Percentiles rank a stretch among this genome's conserved stretches.
Conservation (phyloP, 805 yeast genomes). For the Ogataea pignaliae region DNA sequence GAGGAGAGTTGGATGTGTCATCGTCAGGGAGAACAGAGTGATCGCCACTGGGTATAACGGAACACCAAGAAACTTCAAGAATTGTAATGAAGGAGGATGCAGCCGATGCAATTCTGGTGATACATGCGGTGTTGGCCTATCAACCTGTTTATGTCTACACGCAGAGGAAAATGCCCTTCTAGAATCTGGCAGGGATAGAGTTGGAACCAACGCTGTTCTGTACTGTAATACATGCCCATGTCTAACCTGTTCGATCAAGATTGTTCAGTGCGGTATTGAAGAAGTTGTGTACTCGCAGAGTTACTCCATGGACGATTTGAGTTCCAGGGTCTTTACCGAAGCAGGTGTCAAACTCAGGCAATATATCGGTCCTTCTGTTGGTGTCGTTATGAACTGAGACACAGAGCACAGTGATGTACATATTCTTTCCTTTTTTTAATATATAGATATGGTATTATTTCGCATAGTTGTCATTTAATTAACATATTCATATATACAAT, state of each 20-base stretch:
- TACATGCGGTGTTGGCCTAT: conserved; percentile 57
- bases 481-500: too few species aligned
- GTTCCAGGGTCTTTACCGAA: conserved; percentile 63
- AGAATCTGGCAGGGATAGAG: conserved; percentile 89
- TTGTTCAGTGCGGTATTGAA: conserved; percentile 84
- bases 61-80: conserved; percentile 81
- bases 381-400: conserved; percentile 13
- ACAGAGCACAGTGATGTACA: too few species aligned
- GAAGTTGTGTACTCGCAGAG: conserved; percentile 93
- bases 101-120: conserved; percentile 75
- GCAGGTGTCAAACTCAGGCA: conserved; percentile 75
- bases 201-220: conserved; percentile 57
- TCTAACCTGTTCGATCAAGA: conserved; percentile 90
- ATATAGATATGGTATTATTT: too few species aligned
- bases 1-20: conserved; percentile 93
- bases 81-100: conserved; percentile 97
- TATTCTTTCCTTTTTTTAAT: too few species aligned
- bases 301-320: conserved; percentile 85
- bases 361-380: conserved; percentile 37
- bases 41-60: conserved; percentile 98
- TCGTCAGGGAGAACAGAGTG: conserved; percentile 80
- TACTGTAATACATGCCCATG: conserved; percentile 99
- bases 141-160: conserved; percentile 89
- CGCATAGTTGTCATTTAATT: too few species aligned
- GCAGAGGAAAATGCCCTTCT: conserved; percentile 96